Conservation (phyloP, 805 yeast species). For the Barnettozyma californica region DNA sequence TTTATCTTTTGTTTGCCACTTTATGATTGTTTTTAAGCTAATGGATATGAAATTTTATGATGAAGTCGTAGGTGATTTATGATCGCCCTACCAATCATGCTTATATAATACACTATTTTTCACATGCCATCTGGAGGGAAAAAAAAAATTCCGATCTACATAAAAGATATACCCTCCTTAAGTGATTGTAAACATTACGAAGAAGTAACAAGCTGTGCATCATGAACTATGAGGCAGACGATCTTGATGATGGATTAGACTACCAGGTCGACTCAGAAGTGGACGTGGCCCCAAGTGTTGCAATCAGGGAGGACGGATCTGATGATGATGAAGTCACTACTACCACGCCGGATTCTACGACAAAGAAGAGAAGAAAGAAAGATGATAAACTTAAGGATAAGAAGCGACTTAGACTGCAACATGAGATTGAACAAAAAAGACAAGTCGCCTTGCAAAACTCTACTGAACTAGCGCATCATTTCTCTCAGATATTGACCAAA, state of each 20-base stretch:
- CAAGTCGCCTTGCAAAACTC: conserved; percentile 49
- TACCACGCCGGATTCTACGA: conserved; percentile 10
- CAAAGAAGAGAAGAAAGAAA: conserved; percentile 24
- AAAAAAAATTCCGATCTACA: not conserved
- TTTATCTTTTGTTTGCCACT: not conserved
- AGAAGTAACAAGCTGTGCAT: too few relatives aligned
- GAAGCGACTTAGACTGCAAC: conserved; percentile 63
- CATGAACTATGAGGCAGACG: conserved; percentile 40
- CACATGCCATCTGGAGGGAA: not conserved
- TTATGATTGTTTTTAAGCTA: not conserved
- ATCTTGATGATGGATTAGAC: conserved; percentile 71
- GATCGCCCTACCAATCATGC: too few relatives aligned
- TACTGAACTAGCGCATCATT: conserved; percentile 59
- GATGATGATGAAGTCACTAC: conserved; percentile 20
- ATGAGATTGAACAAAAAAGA: conserved; percentile 54
- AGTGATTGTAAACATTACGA: too few relatives aligned
- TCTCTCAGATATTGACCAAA: conserved; percentile 56
- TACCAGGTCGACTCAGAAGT: conserved; percentile 45
- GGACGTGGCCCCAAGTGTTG: conserved; percentile 32
- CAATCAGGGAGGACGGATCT: conserved; percentile 26
- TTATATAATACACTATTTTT: not conserved
- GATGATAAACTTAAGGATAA: conserved; percentile 50
- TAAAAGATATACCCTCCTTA: too few relatives aligned
- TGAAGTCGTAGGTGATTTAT: too few relatives aligned
- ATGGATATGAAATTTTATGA: not conserved